Percentiles rank a stretch among this genome's conserved stretches.
These are phyloP conservation scores for Umbelopsis ramanniana DNA, from an alignment of 192 early-diverging fungal species.

Conservation along the genomic window DNA sequence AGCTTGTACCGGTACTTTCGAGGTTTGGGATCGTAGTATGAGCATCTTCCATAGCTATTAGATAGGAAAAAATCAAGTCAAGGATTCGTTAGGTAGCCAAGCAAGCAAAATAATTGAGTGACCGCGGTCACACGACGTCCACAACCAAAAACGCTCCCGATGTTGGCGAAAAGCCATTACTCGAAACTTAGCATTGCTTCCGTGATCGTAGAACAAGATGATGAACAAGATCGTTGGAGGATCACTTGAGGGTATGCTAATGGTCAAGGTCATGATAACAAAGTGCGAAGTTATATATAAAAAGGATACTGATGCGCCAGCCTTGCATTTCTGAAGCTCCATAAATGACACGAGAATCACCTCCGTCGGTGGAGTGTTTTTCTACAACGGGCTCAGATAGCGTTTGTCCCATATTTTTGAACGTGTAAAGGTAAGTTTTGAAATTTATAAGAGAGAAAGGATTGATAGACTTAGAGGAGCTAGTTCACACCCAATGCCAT, in stretches of 20 bases:
- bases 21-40: conserved; percentile 86
- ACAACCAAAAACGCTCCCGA: conserved; percentile 5
- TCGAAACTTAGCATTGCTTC: not conserved
- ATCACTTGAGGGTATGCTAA: too few species aligned
- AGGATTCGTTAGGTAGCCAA: not conserved
- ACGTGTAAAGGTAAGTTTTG: not conserved
- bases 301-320: conserved; percentile 84
- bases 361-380: conserved; percentile 78
- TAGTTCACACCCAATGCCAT: not conserved
- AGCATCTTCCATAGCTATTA: conserved; percentile 94
- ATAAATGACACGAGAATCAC: conserved; percentile 79
- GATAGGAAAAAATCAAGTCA: conserved; percentile 23
- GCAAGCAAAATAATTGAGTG: conserved; percentile 15
- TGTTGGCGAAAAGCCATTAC: not conserved
- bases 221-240: not conserved
- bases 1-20: conserved; percentile 67
- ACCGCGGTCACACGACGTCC: conserved; percentile 20
- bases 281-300: conserved; percentile 7
- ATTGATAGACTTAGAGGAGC: not conserved
- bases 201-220: not conserved
- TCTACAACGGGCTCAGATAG: conserved; percentile 92
- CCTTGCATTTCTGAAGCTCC: conserved; percentile 96
- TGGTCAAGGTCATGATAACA: conserved; percentile 9
- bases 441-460: conserved; percentile 2
- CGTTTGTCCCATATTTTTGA: conserved; percentile 90